Evolutionary conservation across 495 filamentous ascomycete species (phyloP), one percentile per base, ranked within the genome.

Genomic region (Parathielavia hyrcaniae): DNA sequence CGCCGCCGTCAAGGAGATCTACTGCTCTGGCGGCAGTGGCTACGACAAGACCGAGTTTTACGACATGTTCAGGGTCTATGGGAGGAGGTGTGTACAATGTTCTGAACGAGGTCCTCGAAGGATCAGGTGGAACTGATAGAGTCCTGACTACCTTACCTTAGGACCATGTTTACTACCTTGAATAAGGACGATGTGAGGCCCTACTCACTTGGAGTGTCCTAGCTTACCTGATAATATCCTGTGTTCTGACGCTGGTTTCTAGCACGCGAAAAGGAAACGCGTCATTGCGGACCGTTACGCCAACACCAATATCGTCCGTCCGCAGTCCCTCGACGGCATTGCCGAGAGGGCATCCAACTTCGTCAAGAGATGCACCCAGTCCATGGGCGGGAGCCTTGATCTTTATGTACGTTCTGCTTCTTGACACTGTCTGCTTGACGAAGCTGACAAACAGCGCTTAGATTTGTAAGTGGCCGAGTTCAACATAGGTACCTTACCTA

Each of bases 31-130:
- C 1, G 84, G 84, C 0, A 85, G 83, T 61, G 83, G 84, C 9
- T 87, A 83, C 60, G 79, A 86, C 53, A 87, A 87, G 71, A 86
- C 83, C 0, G 81, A 83, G 60, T 83, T 83, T 53, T 88, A 87
- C 69, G 75, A 79, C 41, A 64, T 85, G 11, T 87, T 87, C 62
- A 76, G 71, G 56, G 74, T 84, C 32, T 85, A 79, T 62, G 76
- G 74, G 17, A 72, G 72, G 32, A 81, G 77, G 81, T 79, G 53
- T 41, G 66, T 58, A 11, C 16, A 19, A 12, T 5, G 23, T 5
- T 13, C 1, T 11, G 30, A 22, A 14, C 14, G 11, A 13, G 17
- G 17, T 13, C 5, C 1, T 13, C 10, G 17, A 26, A 17, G 11
- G 6, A 23, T 19, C 13, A 12, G 19, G 26, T 19, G 20, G 32